Percentiles rank a stretch among this genome's conserved stretches.
Evolutionary conservation across 2,329 filamentous ascomycete genomes (phyloP).

Genomic region (Harringtonia lauricola): DNA sequence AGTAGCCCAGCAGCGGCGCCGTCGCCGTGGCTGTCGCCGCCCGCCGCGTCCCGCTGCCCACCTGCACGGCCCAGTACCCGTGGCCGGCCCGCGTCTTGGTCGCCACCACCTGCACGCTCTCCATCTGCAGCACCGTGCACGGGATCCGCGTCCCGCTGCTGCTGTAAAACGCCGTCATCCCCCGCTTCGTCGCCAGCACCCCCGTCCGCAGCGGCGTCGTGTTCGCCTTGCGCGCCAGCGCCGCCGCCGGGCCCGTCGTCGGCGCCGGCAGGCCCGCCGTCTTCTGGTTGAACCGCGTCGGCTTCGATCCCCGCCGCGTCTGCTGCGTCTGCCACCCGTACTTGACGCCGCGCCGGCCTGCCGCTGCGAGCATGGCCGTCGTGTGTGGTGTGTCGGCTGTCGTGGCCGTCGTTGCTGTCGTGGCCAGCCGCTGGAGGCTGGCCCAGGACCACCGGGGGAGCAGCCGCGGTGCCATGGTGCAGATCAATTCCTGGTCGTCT

Average conservation of each 20-base stretch:
- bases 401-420: conserved; percentile 1
- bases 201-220: conserved; percentile 63
- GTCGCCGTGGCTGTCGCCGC: conserved; percentile 56
- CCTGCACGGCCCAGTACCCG: conserved; percentile 90
- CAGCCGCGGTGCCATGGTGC: conserved; percentile 21
- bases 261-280: conserved; percentile 44
- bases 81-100: conserved; percentile 72
- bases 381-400: conserved; percentile 12
- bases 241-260: conserved; percentile 48
- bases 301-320: conserved; percentile 34
- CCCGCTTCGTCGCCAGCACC: conserved; percentile 79
- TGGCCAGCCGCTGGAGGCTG: conserved; percentile 7
- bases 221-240: conserved; percentile 44
- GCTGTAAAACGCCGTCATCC: conserved; percentile 88
- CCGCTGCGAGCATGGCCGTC: conserved; percentile 4
- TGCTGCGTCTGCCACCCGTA: conserved; percentile 56
- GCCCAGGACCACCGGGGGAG: conserved; percentile 19
- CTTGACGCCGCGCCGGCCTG: conserved; percentile 35
- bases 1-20: conserved; percentile 80
- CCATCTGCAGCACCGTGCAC: conserved; percentile 89
- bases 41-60: conserved; percentile 68
- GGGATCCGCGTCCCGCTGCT: conserved; percentile 66
- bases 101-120: conserved; percentile 79
- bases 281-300: conserved; percentile 49
- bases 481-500: neutral